These are phyloP conservation scores for Discostella stelligeroides DNA, from an alignment of 108 stramenopile species.

Conservation along the genomic window DNA sequence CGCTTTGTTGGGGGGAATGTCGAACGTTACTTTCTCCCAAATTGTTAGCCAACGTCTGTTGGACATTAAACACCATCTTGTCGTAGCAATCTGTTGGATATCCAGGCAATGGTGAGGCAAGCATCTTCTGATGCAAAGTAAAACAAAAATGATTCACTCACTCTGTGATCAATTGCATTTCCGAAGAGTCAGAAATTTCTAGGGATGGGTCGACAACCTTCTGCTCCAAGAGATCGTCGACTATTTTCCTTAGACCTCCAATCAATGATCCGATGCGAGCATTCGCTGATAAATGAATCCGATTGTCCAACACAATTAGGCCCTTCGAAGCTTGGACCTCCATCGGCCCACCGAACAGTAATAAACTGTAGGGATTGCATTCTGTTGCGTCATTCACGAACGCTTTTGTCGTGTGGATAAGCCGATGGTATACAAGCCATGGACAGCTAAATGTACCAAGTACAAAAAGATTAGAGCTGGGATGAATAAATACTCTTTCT, in stretches of 20 bases:
- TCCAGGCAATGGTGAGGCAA: slow-evolving; percentile 1
- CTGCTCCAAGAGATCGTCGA: slow-evolving; percentile 72
- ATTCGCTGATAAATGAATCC: slow-evolving; percentile 82
- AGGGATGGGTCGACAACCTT: slow-evolving; percentile 70
- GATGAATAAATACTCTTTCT: slow-evolving; percentile 92
- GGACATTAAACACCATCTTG: slow-evolving; percentile 17
- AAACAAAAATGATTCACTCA: not conserved
- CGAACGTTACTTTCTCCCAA: too few relatives aligned
- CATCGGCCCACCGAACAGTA: slow-evolving; percentile 91
- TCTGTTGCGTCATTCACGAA: slow-evolving; percentile 92
- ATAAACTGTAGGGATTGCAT: slow-evolving; percentile 85
- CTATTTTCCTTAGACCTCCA: slow-evolving; percentile 71
- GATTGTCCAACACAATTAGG: slow-evolving; percentile 76
- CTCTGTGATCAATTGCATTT: slow-evolving; percentile 70
- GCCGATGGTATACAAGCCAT: slow-evolving; percentile 90
- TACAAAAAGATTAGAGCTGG: slow-evolving; percentile 80
- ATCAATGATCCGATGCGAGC: slow-evolving; percentile 91
- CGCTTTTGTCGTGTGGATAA: slow-evolving; percentile 88
- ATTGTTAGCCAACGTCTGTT: too few relatives aligned
- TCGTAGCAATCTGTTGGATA: slow-evolving; percentile 11
- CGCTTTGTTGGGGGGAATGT: too few relatives aligned
- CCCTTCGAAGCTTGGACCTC: slow-evolving; percentile 85
- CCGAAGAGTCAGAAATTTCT: slow-evolving; percentile 60
- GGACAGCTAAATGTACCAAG: slow-evolving; percentile 86
- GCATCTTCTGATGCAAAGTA: not conserved